Evolutionary conservation across 2,329 filamentous ascomycete genomes (phyloP).

Genomic region (Colletotrichum salicis): DNA sequence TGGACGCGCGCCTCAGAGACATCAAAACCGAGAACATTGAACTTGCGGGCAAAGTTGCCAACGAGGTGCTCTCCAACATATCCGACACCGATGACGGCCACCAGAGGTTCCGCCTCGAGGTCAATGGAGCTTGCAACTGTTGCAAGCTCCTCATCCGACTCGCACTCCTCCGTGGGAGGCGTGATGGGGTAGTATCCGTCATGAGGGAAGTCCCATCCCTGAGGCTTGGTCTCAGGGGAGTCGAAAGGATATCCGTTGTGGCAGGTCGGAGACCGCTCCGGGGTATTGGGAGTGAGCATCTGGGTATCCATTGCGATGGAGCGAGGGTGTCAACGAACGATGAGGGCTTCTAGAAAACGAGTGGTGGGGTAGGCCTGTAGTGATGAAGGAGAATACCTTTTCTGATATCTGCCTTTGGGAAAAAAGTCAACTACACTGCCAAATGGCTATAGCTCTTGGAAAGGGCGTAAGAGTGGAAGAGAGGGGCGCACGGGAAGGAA

Average conservation of each 20-base stretch:
- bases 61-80: slow-evolving; percentile 64
- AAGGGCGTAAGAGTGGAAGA: slow-evolving; percentile 14
- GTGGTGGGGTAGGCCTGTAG: not conserved
- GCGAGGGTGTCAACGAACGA: slow-evolving; percentile 20
- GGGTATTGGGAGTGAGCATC: slow-evolving; percentile 30
- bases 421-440: slow-evolving; percentile 25
- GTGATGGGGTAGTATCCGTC: slow-evolving; percentile 35
- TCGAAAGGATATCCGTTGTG: slow-evolving; percentile 23
- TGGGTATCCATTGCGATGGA: slow-evolving; percentile 27
- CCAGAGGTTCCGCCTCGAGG: slow-evolving; percentile 45
- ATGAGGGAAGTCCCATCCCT: slow-evolving; percentile 27
- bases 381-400: slow-evolving; percentile 10
- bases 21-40: slow-evolving; percentile 59
- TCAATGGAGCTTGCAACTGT: slow-evolving; percentile 31
- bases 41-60: slow-evolving; percentile 52
- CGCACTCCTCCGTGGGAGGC: slow-evolving; percentile 36
- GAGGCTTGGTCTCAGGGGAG: slow-evolving; percentile 11
- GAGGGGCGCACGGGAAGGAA: slow-evolving; percentile 9
- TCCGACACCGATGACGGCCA: slow-evolving; percentile 63
- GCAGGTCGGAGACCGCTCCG: slow-evolving; percentile 26
- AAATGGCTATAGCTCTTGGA: slow-evolving; percentile 9
- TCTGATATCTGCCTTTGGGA: slow-evolving; percentile 25
- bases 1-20: slow-evolving; percentile 53
- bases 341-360: not conserved
- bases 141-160: slow-evolving; percentile 36